Evolutionary conservation across 345 rosid genomes (phyloP), one percentile per base, ranked within the genome.

Genomic region (Melastoma malabathricum): DNA sequence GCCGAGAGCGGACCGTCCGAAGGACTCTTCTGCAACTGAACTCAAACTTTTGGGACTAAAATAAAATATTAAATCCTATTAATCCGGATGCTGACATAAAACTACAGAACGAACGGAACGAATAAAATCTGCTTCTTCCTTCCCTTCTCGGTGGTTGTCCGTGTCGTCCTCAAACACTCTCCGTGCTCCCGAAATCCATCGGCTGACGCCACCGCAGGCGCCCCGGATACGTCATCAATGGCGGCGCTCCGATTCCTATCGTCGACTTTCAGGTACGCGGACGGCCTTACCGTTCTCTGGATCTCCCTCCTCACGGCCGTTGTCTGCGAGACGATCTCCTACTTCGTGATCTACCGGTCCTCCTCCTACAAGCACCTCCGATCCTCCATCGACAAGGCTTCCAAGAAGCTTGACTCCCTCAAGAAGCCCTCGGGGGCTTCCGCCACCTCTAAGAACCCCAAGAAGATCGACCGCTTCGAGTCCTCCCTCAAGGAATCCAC

Each of bases 391-490:
- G 95, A 92, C 76, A 84, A 77, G 50, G 98, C 98, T 5, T 76
- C 98, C 27, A 92, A 87, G 78, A 92, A 87, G 62, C 89, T 92
- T 50, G 98, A 92, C 71, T 72, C 81, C 44, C 84, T 92, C 96
- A 87, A 84, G 51, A 84, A 85, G 9, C 83, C 82, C 20, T 67
- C 80, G 49, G 68, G 67, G 43, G 62, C 82, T 0, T 59, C 66
- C 47, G 76, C 78, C 67, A 62, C 81, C 66, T 47, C 63, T 46
- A 59, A 18, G 43, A 92, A 81, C 61, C 88, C 88, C 68, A 87
- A 81, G 86, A 92, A 84, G 72, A 84, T 92, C 43, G 97, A 92
- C 68, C 95, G 98, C 59, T 93, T 92, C 38, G 98, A 92, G 69
- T 56, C 95, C 53, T 82, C 90, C 57, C 71, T 92, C 49, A 92